These are phyloP conservation scores for Cucurbita maxima DNA, from an alignment of 306 rosid genomes.

Conservation along the genomic window DNA sequence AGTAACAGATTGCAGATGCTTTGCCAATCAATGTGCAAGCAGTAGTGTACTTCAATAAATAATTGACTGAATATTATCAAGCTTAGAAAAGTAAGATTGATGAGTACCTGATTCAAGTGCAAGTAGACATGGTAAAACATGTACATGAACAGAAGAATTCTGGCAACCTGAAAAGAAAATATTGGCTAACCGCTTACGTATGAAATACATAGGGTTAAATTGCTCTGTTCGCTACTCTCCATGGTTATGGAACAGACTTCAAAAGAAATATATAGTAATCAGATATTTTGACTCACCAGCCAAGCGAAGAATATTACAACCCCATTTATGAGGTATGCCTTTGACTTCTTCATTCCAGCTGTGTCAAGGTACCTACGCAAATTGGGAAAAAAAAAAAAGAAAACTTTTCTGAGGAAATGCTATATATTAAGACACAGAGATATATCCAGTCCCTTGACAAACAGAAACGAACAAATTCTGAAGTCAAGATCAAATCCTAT, in stretches of 20 bases:
- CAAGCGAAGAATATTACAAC: conserved; percentile 83
- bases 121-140: conserved; percentile 77
- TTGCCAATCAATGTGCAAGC: not conserved
- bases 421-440: not conserved
- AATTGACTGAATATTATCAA: not conserved
- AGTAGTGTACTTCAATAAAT: not conserved
- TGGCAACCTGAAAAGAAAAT: conserved; percentile 55
- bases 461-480: not conserved
- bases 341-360: conserved; percentile 78
- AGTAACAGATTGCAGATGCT: not conserved
- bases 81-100: not conserved
- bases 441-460: not conserved
- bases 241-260: not conserved
- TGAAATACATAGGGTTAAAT: not conserved
- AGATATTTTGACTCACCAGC: conserved; percentile 48
- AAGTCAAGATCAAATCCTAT: conserved; percentile 3
- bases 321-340: conserved; percentile 72
- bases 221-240: not conserved
- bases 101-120: conserved; percentile 72
- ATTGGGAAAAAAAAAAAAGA: not conserved
- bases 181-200: not conserved
- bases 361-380: conserved; percentile 85
- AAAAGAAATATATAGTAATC: not conserved
- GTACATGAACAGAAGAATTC: conserved; percentile 66
- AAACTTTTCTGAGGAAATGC: not conserved